phyloP scores from a whole-genome alignment of 192 early-diverging fungal species.

The Backusella westeae region DNA sequence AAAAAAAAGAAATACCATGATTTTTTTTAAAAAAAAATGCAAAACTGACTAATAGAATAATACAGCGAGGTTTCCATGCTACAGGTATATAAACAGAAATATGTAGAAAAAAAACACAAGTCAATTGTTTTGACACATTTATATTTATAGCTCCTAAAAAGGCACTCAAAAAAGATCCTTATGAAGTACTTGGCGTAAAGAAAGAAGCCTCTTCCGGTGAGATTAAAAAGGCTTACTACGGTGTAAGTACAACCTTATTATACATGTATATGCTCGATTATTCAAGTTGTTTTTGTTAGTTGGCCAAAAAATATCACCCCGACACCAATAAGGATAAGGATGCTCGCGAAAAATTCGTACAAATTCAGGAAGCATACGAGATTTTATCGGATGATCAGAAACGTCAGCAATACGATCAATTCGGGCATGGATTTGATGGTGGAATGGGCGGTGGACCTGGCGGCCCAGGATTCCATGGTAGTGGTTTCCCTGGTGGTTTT shows the following conservation, averaged over 20 bases:
- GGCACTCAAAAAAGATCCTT: slow-evolving; percentile 69
- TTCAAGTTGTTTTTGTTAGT: slow-evolving; percentile 36
- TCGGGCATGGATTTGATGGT: slow-evolving; percentile 56
- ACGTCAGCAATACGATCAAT: slow-evolving; percentile 89
- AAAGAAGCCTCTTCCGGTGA: slow-evolving; percentile 78
- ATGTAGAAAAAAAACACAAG: neutral
- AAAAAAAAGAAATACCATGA: neutral
- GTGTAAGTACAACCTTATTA: slow-evolving; percentile 44
- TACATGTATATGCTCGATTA: neutral
- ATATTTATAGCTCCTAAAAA: slow-evolving; percentile 8
- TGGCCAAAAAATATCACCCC: slow-evolving; percentile 97
- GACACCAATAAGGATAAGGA: slow-evolving; percentile 93
- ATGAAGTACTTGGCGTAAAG: slow-evolving; percentile 81
- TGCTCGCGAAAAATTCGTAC: slow-evolving; percentile 95
- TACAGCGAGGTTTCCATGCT: slow-evolving; percentile 29
- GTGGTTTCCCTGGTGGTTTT: slow-evolving; percentile 63
- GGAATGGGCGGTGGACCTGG: slow-evolving; percentile 24
- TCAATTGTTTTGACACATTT: neutral
- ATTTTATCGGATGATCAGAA: slow-evolving; percentile 92
- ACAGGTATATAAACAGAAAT: slow-evolving; percentile 22
- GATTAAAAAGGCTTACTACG: slow-evolving; percentile 98
- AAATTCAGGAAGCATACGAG: slow-evolving; percentile 97
- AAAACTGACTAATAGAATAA: slow-evolving; percentile 1
- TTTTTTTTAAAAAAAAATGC: neutral
- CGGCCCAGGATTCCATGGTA: slow-evolving; percentile 49